These are phyloP conservation scores for Rosa chinensis DNA, from an alignment of 306 rosid species.

Conservation along the genomic window DNA sequence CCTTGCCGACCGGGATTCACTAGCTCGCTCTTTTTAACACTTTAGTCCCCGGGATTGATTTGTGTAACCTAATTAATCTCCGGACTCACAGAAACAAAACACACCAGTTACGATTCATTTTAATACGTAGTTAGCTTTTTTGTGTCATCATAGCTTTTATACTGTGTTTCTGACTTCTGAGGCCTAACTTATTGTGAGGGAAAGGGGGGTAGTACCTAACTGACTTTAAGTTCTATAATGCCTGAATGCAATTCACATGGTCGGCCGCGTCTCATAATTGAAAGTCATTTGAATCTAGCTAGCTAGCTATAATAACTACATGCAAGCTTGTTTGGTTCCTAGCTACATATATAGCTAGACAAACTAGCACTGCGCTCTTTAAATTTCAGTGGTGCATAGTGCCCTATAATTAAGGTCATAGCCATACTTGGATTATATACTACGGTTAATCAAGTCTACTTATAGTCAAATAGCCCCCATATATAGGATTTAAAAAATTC, in stretches of 20 bases:
- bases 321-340: background rate
- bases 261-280: background rate
- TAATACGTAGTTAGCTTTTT: background rate
- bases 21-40: background rate
- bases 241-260: conserved; percentile 16
- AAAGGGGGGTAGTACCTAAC: background rate
- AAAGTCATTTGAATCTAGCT: background rate
- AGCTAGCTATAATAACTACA: background rate
- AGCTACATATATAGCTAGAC: background rate
- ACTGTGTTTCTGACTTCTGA: background rate
- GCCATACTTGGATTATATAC: no score
- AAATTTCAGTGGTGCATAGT: background rate
- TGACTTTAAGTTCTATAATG: conserved; percentile 23
- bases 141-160: background rate
- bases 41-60: background rate
- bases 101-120: background rate
- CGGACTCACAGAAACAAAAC: background rate
- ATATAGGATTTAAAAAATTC: no score
- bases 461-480: background rate
- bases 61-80: background rate
- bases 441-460: no score
- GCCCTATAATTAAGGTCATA: background rate
- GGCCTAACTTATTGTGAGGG: background rate
- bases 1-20: background rate
- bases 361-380: background rate